Evolutionary conservation across 2,329 filamentous ascomycete species (phyloP).

Genomic region (Pseudopithomyces maydicus): DNA sequence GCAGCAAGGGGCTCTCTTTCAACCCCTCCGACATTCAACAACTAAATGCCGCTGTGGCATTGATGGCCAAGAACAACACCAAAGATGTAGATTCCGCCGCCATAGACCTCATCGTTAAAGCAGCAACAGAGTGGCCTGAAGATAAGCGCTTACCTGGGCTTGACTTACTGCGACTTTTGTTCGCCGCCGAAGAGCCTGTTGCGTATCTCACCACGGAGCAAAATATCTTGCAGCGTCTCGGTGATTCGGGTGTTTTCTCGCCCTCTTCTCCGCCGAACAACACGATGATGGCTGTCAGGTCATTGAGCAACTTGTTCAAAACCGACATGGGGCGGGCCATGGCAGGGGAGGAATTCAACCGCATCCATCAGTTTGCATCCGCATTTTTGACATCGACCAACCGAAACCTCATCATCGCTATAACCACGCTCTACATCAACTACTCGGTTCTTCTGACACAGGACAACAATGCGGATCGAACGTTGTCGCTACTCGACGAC

Average conservation of each 20-base stretch:
- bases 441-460: constrained; percentile 72
- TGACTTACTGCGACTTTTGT: constrained; percentile 84
- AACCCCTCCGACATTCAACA: constrained; percentile 72
- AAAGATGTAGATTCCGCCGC: constrained; percentile 53
- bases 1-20: constrained; percentile 74
- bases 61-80: constrained; percentile 61
- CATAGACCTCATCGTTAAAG: constrained; percentile 69
- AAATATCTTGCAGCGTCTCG: constrained; percentile 66
- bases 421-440: constrained; percentile 84
- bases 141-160: constrained; percentile 80
- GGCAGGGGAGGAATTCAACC: constrained; percentile 63
- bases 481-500: constrained; percentile 63
- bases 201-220: constrained; percentile 59
- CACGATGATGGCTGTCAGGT: constrained; percentile 82
- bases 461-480: constrained; percentile 55
- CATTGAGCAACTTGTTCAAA: constrained; percentile 82
- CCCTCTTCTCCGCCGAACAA: constrained; percentile 72
- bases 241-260: constrained; percentile 63
- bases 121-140: constrained; percentile 80
- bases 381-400: constrained; percentile 64
- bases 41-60: constrained; percentile 64
- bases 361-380: constrained; percentile 67
- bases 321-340: constrained; percentile 69
- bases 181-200: constrained; percentile 70
- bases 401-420: constrained; percentile 80